These are phyloP conservation scores for Cordyceps cateniannulata DNA, from an alignment of 2,329 filamentous ascomycete species.

Conservation along the genomic window DNA sequence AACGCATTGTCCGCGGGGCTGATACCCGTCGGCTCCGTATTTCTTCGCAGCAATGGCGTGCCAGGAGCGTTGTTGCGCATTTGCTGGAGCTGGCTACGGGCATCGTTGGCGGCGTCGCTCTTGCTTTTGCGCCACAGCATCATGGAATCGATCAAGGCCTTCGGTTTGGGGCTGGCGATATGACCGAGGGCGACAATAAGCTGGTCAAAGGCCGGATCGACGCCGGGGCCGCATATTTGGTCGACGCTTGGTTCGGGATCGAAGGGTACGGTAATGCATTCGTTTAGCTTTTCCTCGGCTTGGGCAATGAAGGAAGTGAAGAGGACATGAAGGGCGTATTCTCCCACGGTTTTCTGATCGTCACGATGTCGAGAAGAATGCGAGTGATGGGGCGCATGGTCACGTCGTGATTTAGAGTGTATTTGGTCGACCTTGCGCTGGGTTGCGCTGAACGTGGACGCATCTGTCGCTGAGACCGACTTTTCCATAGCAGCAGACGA, in stretches of 20 bases:
- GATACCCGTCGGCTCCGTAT: slow-evolving; percentile 63
- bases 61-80: slow-evolving; percentile 35
- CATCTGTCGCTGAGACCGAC: slow-evolving; percentile 41
- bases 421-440: slow-evolving; percentile 53
- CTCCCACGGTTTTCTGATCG: slow-evolving; percentile 88
- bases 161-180: slow-evolving; percentile 89
- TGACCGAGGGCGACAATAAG: slow-evolving; percentile 89
- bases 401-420: slow-evolving; percentile 62
- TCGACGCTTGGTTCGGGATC: slow-evolving; percentile 82
- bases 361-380: slow-evolving; percentile 67
- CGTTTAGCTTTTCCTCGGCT: slow-evolving; percentile 92
- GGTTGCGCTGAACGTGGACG: slow-evolving; percentile 34
- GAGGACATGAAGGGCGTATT: slow-evolving; percentile 93
- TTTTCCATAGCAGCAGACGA: slow-evolving; percentile 33
- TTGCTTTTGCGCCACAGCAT: slow-evolving; percentile 98
- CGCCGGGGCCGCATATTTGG: slow-evolving; percentile 80
- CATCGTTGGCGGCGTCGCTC: slow-evolving; percentile 76
- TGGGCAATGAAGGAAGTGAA: slow-evolving; percentile 97
- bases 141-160: slow-evolving; percentile 90
- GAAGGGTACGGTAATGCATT: slow-evolving; percentile 73
- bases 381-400: slow-evolving; percentile 68
- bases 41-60: slow-evolving; percentile 57
- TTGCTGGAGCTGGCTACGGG: slow-evolving; percentile 52
- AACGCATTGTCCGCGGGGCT: slow-evolving; percentile 25
- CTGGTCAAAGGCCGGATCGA: slow-evolving; percentile 86